Evolutionary conservation across 345 rosid genomes (phyloP).

Genomic region (Salix dunnii): DNA sequence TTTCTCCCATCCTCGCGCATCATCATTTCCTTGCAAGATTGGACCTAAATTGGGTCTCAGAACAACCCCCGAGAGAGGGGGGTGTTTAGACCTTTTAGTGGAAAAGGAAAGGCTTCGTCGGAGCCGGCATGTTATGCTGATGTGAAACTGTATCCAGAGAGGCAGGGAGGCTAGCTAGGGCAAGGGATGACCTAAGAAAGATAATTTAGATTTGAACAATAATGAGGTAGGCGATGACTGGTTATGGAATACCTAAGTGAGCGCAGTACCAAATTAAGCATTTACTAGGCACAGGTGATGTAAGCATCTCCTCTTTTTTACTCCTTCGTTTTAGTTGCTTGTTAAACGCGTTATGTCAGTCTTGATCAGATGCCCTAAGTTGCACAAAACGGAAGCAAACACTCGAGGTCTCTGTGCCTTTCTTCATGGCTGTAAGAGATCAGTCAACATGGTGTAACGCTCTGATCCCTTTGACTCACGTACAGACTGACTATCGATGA

Average conservation of each 20-base stretch:
- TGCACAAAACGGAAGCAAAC: background rate
- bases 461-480: background rate
- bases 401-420: slow-evolving; percentile 5
- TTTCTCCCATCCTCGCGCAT: background rate
- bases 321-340: slow-evolving; percentile 22
- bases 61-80: background rate
- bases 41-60: background rate
- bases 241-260: background rate
- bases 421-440: background rate
- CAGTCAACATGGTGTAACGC: slow-evolving; percentile 14
- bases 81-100: background rate
- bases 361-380: background rate
- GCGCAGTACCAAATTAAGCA: slow-evolving; percentile 25
- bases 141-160: background rate
- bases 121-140: background rate
- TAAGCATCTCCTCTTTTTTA: background rate
- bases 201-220: background rate
- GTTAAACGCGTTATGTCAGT: slow-evolving; percentile 26
- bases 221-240: background rate
- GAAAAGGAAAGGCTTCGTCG: background rate
- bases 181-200: slow-evolving; percentile 1
- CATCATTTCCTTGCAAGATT: background rate
- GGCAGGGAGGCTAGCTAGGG: background rate
- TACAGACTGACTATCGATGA: slow-evolving; percentile 12
- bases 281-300: slow-evolving; percentile 27